Base-by-base conservation (phyloP, 176 grass and related monocot species). In the Carex pumila region DNA sequence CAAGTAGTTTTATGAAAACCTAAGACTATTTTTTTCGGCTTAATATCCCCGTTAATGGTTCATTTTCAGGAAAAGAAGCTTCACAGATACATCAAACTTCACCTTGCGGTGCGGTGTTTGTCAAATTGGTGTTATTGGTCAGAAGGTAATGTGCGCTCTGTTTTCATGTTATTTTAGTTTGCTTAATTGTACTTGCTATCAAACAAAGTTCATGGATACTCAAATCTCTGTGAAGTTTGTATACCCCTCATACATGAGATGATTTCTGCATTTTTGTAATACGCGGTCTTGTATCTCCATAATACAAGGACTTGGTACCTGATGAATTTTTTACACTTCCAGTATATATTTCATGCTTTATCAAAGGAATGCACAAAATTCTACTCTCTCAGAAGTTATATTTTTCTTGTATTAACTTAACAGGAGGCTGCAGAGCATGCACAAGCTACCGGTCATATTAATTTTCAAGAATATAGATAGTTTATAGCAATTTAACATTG, bases 401-500 rank as follows among this genome's bases (percentile, higher is more conserved):
- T 31, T 53, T 77, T 32, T 77, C 11, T 77, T 77, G 73, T 25
- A 77, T 77, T 77, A 31, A 59, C 37, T 52, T 71, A 86, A 85
- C 87, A 98, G 93, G 96, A 98, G 82, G 96, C 96, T 32, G 82
- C 90, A 3, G 96, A 91, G 39, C 96, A 98, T 64, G 96, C 96
- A 2, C 96, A 95, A 81, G 96, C 93, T 80, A 98, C 96, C 0
- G 93, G 96, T 17, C 93, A 92, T 60, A 80, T 93, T 72, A 95
- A 98, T 87, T 98, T 95, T 79, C 96, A 98, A 84, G 96, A 98
- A 85, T 98, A 90, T 85, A 91, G 84, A 65, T 93, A 81, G 89
- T 54, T 45, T 64, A 49, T 31, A 61, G 22, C 84, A 58, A 9
- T 85, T 71, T 12, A 68, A 67, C 41, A 64, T 65, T 65, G 60